These are phyloP conservation scores for Hippophae tibetana DNA, from an alignment of 306 rosid species.

Conservation along the genomic window DNA sequence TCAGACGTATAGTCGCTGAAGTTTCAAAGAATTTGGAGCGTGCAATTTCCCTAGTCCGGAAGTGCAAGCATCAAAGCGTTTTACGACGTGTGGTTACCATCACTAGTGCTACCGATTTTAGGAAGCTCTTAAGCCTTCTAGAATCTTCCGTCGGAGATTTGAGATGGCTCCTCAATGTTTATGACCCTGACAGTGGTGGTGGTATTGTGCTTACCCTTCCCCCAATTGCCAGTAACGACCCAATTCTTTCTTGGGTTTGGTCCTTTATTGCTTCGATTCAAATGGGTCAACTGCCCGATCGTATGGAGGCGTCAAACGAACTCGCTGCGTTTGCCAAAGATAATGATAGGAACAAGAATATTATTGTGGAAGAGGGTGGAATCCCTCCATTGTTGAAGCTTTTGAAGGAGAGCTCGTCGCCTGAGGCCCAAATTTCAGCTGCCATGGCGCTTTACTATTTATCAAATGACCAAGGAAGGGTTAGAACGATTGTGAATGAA, in stretches of 20 bases:
- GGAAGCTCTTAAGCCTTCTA: slow-evolving; percentile 27
- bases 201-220: slow-evolving; percentile 43
- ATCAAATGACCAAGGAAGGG: slow-evolving; percentile 43
- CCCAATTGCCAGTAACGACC: slow-evolving; percentile 77
- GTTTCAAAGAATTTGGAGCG: slow-evolving; percentile 53
- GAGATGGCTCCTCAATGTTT: slow-evolving; percentile 52
- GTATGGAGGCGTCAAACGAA: slow-evolving; percentile 52
- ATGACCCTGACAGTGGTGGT: slow-evolving; percentile 29
- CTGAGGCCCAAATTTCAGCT: slow-evolving; percentile 48
- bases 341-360: slow-evolving; percentile 61
- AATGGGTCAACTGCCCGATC: slow-evolving; percentile 52
- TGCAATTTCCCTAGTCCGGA: slow-evolving; percentile 40
- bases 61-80: slow-evolving; percentile 55
- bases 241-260: slow-evolving; percentile 76
- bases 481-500: slow-evolving; percentile 38
- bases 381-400: slow-evolving; percentile 58
- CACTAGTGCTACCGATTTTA: slow-evolving; percentile 51
- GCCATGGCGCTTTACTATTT: slow-evolving; percentile 37
- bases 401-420: slow-evolving; percentile 39
- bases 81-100: slow-evolving; percentile 57
- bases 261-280: slow-evolving; percentile 55
- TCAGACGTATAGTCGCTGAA: slow-evolving; percentile 47
- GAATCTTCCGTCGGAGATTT: slow-evolving; percentile 67
- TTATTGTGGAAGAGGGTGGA: slow-evolving; percentile 60
- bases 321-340: slow-evolving; percentile 50